These are phyloP conservation scores for Phytopythium cucurbitacearum DNA, from an alignment of 352 stramenopile species.

Conservation along the genomic window DNA sequence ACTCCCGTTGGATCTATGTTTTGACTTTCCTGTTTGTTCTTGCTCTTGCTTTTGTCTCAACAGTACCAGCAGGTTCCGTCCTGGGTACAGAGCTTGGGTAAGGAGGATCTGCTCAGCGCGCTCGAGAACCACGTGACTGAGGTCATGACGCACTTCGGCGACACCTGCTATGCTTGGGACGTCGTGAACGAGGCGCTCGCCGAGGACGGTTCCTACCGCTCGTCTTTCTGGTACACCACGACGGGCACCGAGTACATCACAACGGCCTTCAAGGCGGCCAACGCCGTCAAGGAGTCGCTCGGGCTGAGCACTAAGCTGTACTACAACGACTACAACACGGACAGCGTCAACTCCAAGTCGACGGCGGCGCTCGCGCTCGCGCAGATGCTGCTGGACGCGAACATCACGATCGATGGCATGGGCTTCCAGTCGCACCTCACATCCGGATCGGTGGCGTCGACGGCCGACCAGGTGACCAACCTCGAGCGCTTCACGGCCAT, in stretches of 20 bases:
- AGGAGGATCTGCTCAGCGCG: slow-evolving; percentile 19
- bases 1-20: too few species aligned
- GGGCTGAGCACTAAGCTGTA: slow-evolving; percentile 9
- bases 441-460: slow-evolving; percentile 8
- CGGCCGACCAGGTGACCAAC: slow-evolving; percentile 21
- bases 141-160: slow-evolving; percentile 20
- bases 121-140: slow-evolving; percentile 22
- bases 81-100: slow-evolving; percentile 25
- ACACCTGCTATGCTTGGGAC: slow-evolving; percentile 19
- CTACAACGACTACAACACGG: slow-evolving; percentile 18
- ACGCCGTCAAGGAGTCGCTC: slow-evolving; percentile 21
- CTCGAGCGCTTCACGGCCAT: slow-evolving; percentile 18
- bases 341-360: slow-evolving; percentile 26
- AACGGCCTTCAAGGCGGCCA: slow-evolving; percentile 23
- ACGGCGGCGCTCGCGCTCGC: slow-evolving; percentile 21
- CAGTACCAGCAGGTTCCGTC: slow-evolving; percentile 25
- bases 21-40: too few species aligned
- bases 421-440: slow-evolving; percentile 12
- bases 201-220: slow-evolving; percentile 22
- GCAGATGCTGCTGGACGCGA: slow-evolving; percentile 9
- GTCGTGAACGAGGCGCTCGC: slow-evolving; percentile 26
- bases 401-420: slow-evolving; percentile 21
- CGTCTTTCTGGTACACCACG: slow-evolving; percentile 36
- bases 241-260: slow-evolving; percentile 26
- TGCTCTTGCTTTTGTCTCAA: too few species aligned